A percentile compares a stretch with the other conserved stretches of the same genome.
These are phyloP conservation scores for Sphenostylis stenocarpa DNA, from an alignment of 306 rosid species.

Conservation along the genomic window DNA sequence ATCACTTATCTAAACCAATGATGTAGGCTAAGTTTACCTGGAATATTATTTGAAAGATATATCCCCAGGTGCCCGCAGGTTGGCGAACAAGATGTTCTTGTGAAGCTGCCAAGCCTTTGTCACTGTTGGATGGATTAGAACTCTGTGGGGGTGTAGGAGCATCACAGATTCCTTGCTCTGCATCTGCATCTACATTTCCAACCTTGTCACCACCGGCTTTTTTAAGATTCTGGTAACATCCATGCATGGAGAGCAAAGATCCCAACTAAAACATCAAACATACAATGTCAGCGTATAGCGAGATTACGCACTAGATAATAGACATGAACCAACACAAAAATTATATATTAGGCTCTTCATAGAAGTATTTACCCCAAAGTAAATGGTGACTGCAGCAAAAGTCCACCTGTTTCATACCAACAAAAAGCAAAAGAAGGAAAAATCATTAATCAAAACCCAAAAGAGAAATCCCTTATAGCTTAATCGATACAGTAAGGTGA, in stretches of 20 bases:
- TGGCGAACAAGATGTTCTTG: constrained; percentile 45
- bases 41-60: constrained; percentile 80
- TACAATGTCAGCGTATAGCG: background rate
- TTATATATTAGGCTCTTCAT: constrained; percentile 14
- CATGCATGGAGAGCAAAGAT: constrained; percentile 74
- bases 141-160: constrained; percentile 32
- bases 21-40: constrained; percentile 52
- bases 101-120: constrained; percentile 39
- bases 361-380: constrained; percentile 81
- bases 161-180: constrained; percentile 61
- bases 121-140: constrained; percentile 39
- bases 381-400: constrained; percentile 69
- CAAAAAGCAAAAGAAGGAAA: background rate
- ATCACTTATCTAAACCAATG: background rate
- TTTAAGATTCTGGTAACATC: constrained; percentile 79
- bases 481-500: background rate
- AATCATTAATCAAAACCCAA: constrained; percentile 22
- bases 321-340: background rate
- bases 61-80: constrained; percentile 80
- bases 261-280: constrained; percentile 64
- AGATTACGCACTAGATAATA: background rate
- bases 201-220: constrained; percentile 82
- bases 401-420: constrained; percentile 78
- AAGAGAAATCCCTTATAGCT: background rate
- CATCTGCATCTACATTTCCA: constrained; percentile 67